Conservation (phyloP, 257 asterid genomes). For the Petunia secreta region DNA sequence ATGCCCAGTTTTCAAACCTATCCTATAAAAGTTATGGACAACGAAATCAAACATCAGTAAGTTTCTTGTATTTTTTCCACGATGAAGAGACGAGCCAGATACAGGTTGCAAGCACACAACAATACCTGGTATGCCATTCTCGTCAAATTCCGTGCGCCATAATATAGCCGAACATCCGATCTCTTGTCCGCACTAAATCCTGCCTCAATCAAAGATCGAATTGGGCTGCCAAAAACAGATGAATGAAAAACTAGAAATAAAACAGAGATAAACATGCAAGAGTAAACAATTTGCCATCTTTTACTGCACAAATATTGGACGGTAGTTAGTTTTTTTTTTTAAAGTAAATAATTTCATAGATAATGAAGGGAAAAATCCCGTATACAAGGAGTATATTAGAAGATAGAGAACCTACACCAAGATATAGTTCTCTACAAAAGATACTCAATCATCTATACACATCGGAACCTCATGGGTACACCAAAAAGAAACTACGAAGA, state of each 20-base stretch:
- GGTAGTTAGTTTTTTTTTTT: background rate
- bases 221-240: conserved; percentile 62
- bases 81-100: background rate
- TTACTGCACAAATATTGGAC: background rate
- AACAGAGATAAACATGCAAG: background rate
- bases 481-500: no score
- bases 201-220: conserved; percentile 80
- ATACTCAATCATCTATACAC: no score
- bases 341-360: no score
- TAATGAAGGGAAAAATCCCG: no score
- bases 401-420: no score
- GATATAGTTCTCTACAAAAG: no score
- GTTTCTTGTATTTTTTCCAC: conserved; percentile 5
- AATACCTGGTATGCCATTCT: conserved; percentile 89
- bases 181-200: conserved; percentile 75
- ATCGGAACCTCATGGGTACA: no score
- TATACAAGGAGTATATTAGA: no score
- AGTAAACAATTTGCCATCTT: background rate
- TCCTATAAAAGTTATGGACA: conserved; percentile 48
- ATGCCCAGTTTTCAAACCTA: conserved; percentile 80
- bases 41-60: background rate
- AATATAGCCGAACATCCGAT: conserved; percentile 85
- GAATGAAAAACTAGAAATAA: background rate
- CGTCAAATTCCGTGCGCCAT: conserved; percentile 85
- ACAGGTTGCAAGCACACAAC: conserved; percentile 28